phyloP scores from a whole-genome alignment of 306 rosid species.

The Cajanus cajan region DNA sequence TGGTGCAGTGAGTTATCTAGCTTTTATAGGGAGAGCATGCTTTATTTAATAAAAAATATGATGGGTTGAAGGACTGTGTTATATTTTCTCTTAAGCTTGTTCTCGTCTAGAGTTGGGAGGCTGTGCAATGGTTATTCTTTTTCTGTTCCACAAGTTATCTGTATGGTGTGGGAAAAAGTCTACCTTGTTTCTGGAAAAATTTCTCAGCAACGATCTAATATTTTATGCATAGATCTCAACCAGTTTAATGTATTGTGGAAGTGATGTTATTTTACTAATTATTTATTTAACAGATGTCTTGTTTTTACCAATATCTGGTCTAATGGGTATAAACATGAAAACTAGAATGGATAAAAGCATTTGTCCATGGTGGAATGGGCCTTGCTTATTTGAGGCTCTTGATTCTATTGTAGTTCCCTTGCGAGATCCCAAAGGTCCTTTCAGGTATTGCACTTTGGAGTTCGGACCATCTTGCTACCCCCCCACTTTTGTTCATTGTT shows the following conservation, averaged over 20 bases:
- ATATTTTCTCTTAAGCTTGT: slow-evolving; percentile 12
- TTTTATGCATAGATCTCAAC: background rate
- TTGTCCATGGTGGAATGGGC: slow-evolving; percentile 93
- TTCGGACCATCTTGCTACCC: background rate
- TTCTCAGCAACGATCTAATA: background rate
- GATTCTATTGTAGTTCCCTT: slow-evolving; percentile 68
- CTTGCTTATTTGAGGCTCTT: slow-evolving; percentile 91
- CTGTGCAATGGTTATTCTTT: background rate
- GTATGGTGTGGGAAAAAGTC: slow-evolving; percentile 1
- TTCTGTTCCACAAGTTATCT: background rate
- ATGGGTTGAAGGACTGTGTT: background rate
- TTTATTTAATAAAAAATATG: background rate
- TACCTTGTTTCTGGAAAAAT: background rate
- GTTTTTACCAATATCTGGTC: slow-evolving; percentile 92
- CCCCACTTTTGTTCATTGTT: background rate
- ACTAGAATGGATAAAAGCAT: slow-evolving; percentile 62
- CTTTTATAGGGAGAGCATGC: background rate
- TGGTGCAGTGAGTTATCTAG: slow-evolving; percentile 2
- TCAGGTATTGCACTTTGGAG: slow-evolving; percentile 71
- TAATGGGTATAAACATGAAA: slow-evolving; percentile 66
- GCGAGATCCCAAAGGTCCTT: slow-evolving; percentile 84
- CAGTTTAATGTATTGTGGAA: slow-evolving; percentile 20
- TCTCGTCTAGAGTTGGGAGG: slow-evolving; percentile 21
- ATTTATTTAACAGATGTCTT: slow-evolving; percentile 66
- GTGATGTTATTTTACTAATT: slow-evolving; percentile 21